Conservation (phyloP, 129 eudicot species). For the Saussurea involucrata region DNA sequence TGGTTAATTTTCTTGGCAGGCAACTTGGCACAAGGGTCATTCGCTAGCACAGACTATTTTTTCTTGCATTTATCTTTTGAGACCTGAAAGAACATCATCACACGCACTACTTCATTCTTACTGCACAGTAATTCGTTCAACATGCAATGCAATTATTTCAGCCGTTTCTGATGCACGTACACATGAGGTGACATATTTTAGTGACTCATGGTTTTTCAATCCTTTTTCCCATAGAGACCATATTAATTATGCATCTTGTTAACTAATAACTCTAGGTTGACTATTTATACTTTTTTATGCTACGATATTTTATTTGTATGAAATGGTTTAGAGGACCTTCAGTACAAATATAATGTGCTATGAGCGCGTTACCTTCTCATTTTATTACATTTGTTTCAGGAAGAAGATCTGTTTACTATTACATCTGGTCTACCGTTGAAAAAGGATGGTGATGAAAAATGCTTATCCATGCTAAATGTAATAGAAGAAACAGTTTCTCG, state of each 20-base stretch:
- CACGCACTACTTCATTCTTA: slow-evolving; percentile 81
- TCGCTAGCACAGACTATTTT: slow-evolving; percentile 90
- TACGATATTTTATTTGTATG: not conserved
- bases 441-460: slow-evolving; percentile 85
- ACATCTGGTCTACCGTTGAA: slow-evolving; percentile 81
- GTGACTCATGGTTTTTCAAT: slow-evolving; percentile 10
- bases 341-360: not conserved
- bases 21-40: slow-evolving; percentile 99
- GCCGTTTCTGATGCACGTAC: slow-evolving; percentile 90
- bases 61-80: slow-evolving; percentile 85
- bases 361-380: not conserved
- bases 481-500: slow-evolving; percentile 89
- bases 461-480: slow-evolving; percentile 76
- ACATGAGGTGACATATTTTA: slow-evolving; percentile 76
- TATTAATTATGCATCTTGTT: not conserved
- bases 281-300: not conserved
- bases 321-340: slow-evolving; percentile 14
- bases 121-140: slow-evolving; percentile 70
- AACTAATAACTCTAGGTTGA: not conserved
- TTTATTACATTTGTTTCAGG: slow-evolving; percentile 42
- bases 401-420: slow-evolving; percentile 86
- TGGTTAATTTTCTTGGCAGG: slow-evolving; percentile 50
- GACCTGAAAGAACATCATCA: slow-evolving; percentile 86
- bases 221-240: slow-evolving; percentile 1
- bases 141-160: slow-evolving; percentile 81